Base-by-base conservation (phyloP, 768 basidiomycete genomes). In the Dacryopinax spathularia region DNA sequence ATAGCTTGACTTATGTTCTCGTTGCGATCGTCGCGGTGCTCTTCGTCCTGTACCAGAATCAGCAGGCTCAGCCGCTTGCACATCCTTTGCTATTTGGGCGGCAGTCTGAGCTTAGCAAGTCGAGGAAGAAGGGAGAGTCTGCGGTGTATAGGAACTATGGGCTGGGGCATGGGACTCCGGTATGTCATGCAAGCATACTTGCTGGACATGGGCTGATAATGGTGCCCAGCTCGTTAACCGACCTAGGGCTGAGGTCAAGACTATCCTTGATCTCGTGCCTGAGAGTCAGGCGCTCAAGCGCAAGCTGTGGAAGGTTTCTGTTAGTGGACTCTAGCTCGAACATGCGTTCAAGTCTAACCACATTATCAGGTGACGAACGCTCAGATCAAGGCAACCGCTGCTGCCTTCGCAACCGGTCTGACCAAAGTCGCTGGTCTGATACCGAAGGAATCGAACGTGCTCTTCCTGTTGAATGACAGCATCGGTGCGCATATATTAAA, bases 31-130 rank as follows among this genome's bases (percentile, higher is more conserved):
- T 29, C 10, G 48, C 48, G 48, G 48, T 56, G 25, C 48, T 89
- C 36, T 89, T 89, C 71, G 78, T 89, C 33, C 77, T 90, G 43
- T 84, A 84, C 70, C 89, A 84, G 71, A 76, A 89, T 65, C 88
- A 89, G 75, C 88, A 82, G 68, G 88, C 87, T 2, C 87, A 88
- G 68, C 85, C 87, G 1, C 82, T 94, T 41, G 91, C 94, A 0
- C 93, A 96, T 70, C 93, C 93, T n/a, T 88, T 97, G 67, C 80
- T 95, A 9, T 81, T 97, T 1, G 92, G 93, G 6, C 78, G 91
- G 60, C 93, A 97, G 79, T 91, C 90, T 68, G 94, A 96, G 72
- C 87, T 87, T 29, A 86, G 85, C 13, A 80, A 86, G 60, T 89
- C 93, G 2, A 78, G 93, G 62, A 85, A 89, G 70, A 80, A 87